Conservation (phyloP, 164 flowering plant genomes). For the Annona cherimola region DNA sequence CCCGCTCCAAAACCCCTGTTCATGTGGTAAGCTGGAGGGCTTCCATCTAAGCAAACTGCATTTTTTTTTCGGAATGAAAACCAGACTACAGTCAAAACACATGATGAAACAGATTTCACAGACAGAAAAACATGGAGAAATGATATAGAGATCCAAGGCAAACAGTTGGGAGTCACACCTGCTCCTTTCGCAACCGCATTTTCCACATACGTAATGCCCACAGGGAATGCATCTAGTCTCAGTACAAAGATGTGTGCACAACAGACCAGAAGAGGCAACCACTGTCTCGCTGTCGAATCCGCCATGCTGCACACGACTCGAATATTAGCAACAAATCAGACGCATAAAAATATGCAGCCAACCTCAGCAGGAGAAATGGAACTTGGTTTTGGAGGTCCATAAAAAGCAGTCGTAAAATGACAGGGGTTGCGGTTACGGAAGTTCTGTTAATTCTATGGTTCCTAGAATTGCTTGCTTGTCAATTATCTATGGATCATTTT, state of each 20-base stretch:
- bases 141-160: background rate
- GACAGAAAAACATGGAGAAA: background rate
- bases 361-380: too few relatives aligned
- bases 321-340: background rate
- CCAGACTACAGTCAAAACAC: background rate
- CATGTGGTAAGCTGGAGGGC: constrained; percentile 24
- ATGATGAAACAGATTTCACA: background rate
- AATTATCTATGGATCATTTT: too few relatives aligned
- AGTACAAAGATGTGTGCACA: background rate
- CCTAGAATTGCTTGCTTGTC: too few relatives aligned
- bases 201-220: constrained; percentile 10
- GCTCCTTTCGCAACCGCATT: constrained; percentile 14
- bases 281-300: background rate
- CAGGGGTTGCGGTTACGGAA: too few relatives aligned
- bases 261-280: constrained; percentile 6
- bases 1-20: constrained; percentile 20
- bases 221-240: constrained; percentile 1
- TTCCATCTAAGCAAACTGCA: constrained; percentile 30
- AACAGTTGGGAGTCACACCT: background rate
- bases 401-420: too few relatives aligned
- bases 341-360: too few relatives aligned
- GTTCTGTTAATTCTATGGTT: too few relatives aligned
- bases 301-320: background rate
- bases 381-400: too few relatives aligned
- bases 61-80: background rate